These are phyloP conservation scores for Umbilicus rupestris DNA, from an alignment of 164 flowering plant genomes.

Conservation along the genomic window DNA sequence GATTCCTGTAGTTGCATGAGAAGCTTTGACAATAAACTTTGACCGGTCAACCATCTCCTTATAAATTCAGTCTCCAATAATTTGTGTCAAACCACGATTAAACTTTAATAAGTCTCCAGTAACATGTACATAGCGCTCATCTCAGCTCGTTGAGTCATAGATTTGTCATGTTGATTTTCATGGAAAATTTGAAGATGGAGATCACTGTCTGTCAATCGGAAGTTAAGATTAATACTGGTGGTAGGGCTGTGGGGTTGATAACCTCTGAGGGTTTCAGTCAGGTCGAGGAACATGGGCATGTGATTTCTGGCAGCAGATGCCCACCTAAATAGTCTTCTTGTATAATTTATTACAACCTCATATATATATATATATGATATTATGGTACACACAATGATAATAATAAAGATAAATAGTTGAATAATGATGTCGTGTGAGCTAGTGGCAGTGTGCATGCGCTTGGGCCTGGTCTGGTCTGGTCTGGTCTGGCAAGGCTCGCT, in stretches of 20 bases:
- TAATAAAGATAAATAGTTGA: no score
- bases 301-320: background rate
- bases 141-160: background rate
- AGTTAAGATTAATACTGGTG: background rate
- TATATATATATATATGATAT: no score
- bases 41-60: no score
- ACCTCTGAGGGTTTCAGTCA: background rate
- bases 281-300: constrained; percentile 1
- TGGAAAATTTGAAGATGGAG: background rate
- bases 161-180: background rate
- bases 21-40: no score
- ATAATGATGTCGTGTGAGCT: background rate
- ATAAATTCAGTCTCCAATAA: no score
- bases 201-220: background rate
- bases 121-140: no score
- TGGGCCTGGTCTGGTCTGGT: background rate
- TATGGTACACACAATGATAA: no score
- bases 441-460: background rate
- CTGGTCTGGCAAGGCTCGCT: background rate
- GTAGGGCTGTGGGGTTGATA: background rate
- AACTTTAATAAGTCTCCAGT: no score
- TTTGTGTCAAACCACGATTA: no score
- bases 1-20: no score
- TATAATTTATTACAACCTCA: background rate
- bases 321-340: background rate